Evolutionary conservation across 495 filamentous ascomycete species (phyloP), one percentile per base, ranked within the genome.

Genomic region (Penicillium atrosanguineum): DNA sequence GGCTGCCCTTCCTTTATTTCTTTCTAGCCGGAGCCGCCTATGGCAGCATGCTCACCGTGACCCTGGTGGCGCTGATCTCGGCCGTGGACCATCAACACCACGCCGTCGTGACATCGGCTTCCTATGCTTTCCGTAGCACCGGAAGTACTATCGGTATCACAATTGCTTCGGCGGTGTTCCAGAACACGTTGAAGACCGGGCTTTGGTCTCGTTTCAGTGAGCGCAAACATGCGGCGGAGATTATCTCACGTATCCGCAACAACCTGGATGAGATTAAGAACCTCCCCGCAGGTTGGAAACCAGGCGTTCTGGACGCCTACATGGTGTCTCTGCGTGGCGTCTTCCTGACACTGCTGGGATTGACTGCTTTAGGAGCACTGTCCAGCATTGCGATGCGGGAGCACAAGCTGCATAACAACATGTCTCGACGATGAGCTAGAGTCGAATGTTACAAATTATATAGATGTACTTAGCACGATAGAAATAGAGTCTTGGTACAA

Each of bases 141-240:
- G 92, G 92, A 7, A 83, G 83, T 26, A 91, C 89, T 0, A 84
- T 97, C 38, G 92, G 92, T 19, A 82, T 95, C 55, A 89, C 90
- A 0, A 69, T 93, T 45, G 86, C 87, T 6, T 84, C 83, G 1
- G 79, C 87, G 1, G 84, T 94, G 4, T 96, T 94, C 61, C 90
- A 95, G 63, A 94, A 94, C 36, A 63, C 73, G 2, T 52, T 79
- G 20, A 83, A 83, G 47, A 68, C 50, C 0, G 59, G 78, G 6
- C 77, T 97, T 1, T 87, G 85, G 77, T 73, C 77, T 16, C 81
- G 80, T 11, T 86, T 97, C 48, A 90, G 88, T 8, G 71, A 80
- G 44, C 68, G 79, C 1, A 74, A 86, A 1, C 76, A 83, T 36
- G 90, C 88, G 0, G 80, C 72, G 9, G 82, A 89, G 46, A 71